Evolutionary conservation across 2,329 filamentous ascomycete species (phyloP).

Genomic region (Pleomassaria siparia): DNA sequence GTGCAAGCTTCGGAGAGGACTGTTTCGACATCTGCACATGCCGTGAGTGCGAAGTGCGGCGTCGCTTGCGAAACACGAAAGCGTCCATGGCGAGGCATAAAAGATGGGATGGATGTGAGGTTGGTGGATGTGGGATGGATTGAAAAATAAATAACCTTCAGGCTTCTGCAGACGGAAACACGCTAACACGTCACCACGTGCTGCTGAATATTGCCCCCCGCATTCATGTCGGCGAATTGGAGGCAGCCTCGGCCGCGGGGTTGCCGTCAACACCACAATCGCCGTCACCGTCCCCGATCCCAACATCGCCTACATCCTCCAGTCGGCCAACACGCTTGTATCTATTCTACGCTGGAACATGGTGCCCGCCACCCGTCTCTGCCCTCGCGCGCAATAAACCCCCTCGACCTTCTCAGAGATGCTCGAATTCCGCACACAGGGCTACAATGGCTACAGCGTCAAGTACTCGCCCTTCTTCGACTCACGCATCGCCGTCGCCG

Average conservation of each 20-base stretch:
- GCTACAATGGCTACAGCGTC: slow-evolving; percentile 94
- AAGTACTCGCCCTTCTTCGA: slow-evolving; percentile 99
- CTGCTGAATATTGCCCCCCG: too few species aligned
- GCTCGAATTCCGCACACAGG: slow-evolving; percentile 91
- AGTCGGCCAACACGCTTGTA: background rate
- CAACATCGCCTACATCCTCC: background rate
- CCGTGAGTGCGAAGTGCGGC: slow-evolving; percentile 19
- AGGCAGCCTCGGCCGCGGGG: too few species aligned
- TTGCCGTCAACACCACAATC: too few species aligned
- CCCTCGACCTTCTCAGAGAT: slow-evolving; percentile 50
- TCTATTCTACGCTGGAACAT: background rate
- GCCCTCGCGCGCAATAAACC: background rate
- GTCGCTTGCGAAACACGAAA: slow-evolving; percentile 43
- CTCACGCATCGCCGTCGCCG: slow-evolving; percentile 84
- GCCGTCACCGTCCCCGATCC: too few species aligned
- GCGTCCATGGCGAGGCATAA: slow-evolving; percentile 34
- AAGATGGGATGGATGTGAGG: background rate
- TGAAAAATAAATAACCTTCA: background rate
- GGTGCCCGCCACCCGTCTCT: background rate
- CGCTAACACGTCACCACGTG: too few species aligned
- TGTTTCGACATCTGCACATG: background rate
- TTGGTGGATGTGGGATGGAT: slow-evolving; percentile 29
- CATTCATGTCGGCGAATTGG: too few species aligned
- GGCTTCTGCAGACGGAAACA: too few species aligned
- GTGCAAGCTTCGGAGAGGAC: background rate